Evolutionary conservation across 805 yeast genomes (phyloP).

Genomic region (Zygosaccharomyces lentus): DNA sequence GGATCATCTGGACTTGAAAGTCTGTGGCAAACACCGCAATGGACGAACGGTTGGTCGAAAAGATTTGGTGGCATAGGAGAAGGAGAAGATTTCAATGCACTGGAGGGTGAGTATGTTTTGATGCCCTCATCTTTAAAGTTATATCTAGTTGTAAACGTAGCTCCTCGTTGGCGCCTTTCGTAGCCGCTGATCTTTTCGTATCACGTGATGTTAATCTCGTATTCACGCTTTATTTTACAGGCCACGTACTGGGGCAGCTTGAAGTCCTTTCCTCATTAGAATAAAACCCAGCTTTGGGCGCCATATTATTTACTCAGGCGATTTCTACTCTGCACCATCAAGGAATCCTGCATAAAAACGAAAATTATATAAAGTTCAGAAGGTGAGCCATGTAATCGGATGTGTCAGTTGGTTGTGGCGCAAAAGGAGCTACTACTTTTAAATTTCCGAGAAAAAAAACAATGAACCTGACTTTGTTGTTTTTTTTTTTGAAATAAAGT

Average conservation of each 20-base stretch:
- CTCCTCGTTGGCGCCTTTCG: constrained; percentile 9
- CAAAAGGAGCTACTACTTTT: too few species aligned
- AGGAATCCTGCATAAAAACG: too few species aligned
- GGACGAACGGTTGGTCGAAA: constrained; percentile 31
- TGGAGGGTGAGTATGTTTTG: neutral
- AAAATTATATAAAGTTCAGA: too few species aligned
- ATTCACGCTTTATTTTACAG: neutral
- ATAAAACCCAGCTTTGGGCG: too few species aligned
- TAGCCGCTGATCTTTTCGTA: constrained; percentile 13
- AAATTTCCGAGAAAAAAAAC: too few species aligned
- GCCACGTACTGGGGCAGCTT: neutral
- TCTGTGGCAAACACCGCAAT: constrained; percentile 35
- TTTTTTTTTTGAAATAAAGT: too few species aligned
- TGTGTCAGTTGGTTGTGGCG: too few species aligned
- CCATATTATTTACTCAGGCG: too few species aligned
- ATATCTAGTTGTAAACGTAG: neutral
- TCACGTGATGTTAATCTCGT: neutral
- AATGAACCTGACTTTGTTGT: too few species aligned
- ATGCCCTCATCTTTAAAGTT: constrained; percentile 19
- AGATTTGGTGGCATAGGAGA: constrained; percentile 16
- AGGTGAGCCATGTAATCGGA: too few species aligned
- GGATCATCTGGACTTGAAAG: constrained; percentile 19
- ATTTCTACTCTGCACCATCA: too few species aligned
- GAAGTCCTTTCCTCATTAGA: too few species aligned
- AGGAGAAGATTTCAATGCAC: neutral